Conservation (phyloP, 257 asterid genomes). For the Capsicum chinense region DNA sequence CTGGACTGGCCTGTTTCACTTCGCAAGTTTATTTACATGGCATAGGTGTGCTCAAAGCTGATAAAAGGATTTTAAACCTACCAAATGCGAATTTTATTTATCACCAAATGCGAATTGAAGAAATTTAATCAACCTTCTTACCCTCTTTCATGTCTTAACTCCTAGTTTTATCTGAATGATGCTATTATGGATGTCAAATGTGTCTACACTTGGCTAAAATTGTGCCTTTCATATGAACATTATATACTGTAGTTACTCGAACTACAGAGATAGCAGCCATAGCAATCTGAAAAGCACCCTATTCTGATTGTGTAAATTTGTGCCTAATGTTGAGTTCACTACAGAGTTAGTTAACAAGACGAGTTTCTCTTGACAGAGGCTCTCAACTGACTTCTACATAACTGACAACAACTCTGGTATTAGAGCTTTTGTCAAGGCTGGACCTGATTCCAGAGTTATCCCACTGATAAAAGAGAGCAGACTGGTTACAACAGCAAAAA, state of each 20-base stretch:
- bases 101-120: background rate
- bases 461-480: constrained; percentile 46
- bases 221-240: background rate
- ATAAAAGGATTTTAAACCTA: background rate
- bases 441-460: constrained; percentile 39
- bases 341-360: background rate
- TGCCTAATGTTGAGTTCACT: background rate
- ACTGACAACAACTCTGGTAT: constrained; percentile 47
- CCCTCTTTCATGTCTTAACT: background rate
- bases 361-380: constrained; percentile 42
- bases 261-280: background rate
- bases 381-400: constrained; percentile 47
- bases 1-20: background rate
- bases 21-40: background rate
- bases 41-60: background rate
- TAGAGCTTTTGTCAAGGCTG: constrained; percentile 50
- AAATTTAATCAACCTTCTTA: background rate
- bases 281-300: background rate
- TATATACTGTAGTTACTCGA: background rate
- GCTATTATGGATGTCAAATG: background rate
- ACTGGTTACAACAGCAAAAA: constrained; percentile 43
- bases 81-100: background rate
- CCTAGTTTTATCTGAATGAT: background rate
- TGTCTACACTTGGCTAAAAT: background rate
- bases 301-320: background rate